Conservation (phyloP, 768 basidiomycete genomes). For the Naganishia friedmannii region DNA sequence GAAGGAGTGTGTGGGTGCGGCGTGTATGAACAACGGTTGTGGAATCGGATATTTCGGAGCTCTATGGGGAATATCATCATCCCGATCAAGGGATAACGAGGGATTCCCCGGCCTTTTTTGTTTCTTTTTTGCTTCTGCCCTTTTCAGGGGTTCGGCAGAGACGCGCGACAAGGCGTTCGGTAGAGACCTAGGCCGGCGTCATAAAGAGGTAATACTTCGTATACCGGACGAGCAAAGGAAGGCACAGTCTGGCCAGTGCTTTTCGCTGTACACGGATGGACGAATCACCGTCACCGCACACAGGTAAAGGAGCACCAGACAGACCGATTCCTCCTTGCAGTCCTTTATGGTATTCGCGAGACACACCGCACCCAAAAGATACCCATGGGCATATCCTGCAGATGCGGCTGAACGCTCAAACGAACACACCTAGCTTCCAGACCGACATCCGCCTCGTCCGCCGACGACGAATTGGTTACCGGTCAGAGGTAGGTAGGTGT, state of each 20-base stretch:
- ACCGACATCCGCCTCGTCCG: too few species aligned
- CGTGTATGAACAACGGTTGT: neutral
- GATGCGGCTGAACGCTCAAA: too few species aligned
- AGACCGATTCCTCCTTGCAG: too few species aligned
- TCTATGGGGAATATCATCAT: constrained; percentile 21
- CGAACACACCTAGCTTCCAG: too few species aligned
- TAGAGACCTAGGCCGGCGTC: neutral
- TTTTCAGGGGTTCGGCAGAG: neutral
- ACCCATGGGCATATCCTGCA: too few species aligned
- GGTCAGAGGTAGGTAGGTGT: too few species aligned
- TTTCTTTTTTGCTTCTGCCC: neutral
- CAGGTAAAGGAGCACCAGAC: too few species aligned
- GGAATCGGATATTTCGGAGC: constrained; percentile 21
- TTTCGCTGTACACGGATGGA: neutral
- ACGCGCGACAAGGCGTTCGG: neutral
- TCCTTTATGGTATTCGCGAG: neutral
- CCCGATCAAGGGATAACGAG: neutral
- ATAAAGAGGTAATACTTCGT: neutral
- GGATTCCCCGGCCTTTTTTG: constrained; percentile 25
- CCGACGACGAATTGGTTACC: too few species aligned
- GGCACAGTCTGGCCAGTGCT: neutral
- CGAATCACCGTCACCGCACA: neutral
- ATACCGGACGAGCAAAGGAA: neutral
- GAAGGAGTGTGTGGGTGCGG: neutral
- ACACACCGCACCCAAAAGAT: neutral